Conservation (phyloP, 768 basidiomycete species). For the Phanerochaete sordida region DNA sequence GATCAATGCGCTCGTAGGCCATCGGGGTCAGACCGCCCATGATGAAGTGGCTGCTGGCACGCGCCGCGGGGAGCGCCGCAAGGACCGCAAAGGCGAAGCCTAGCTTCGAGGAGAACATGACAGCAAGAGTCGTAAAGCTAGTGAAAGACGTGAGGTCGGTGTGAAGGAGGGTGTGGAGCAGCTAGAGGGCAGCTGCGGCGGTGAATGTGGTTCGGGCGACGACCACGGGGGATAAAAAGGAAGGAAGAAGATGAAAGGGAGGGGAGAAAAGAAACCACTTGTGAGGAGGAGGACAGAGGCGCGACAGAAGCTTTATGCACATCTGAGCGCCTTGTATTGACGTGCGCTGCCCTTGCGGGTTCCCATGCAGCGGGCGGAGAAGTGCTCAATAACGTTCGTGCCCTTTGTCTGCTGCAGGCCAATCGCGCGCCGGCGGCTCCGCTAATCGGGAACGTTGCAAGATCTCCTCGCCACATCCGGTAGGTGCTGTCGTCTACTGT, state of each 20-base stretch:
- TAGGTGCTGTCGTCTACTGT: not conserved
- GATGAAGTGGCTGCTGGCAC: conserved; percentile 12
- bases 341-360: no score
- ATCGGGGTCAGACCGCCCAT: conserved; percentile 10
- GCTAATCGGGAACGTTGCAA: not conserved
- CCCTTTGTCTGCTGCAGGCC: not conserved
- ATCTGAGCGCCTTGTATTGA: not conserved
- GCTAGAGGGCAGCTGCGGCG: not conserved
- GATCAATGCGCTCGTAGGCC: conserved; percentile 11
- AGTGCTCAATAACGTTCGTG: not conserved
- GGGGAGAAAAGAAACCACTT: not conserved
- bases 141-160: not conserved
- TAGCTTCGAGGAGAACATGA: conserved; percentile 6
- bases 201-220: not conserved
- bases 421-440: not conserved
- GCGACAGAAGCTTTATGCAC: not conserved
- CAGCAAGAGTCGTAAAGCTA: not conserved
- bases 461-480: not conserved
- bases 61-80: conserved; percentile 2
- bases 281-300: not conserved
- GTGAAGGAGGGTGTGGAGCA: conserved; percentile 7
- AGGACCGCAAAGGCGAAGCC: not conserved
- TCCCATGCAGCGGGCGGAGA: not conserved
- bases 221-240: not conserved
- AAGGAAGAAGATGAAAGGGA: not conserved